Base-by-base conservation (phyloP, 768 basidiomycete genomes). In the Steccherinum ochraceum region DNA sequence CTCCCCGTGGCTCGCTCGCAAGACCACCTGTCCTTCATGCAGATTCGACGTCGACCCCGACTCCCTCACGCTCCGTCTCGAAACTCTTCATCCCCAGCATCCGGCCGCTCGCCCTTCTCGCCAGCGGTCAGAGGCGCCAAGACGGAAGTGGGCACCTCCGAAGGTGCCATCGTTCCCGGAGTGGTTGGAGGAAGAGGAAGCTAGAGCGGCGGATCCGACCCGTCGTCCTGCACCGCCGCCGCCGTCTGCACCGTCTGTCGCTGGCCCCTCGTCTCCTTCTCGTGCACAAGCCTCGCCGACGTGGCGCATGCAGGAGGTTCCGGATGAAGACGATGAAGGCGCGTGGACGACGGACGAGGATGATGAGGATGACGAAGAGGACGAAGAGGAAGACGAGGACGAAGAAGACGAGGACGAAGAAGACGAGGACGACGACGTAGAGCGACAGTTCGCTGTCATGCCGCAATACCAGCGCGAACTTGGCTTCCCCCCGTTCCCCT, bases 21-120 rank as follows among this genome's bases (percentile, higher is more conserved):
- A 87, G 60, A 89, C 89, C 12, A 90, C 89, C 0, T 92, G 89
- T 56, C 89, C 89, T 0, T 84, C 86, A 0, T 92, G 89, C 67
- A 68, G 89, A 54, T 90, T 89, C 60, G 83, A 92, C 53, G 77
- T 91, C 46, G 89, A 91, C 59, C 89, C 89, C 0, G 79, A 86
- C 48, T 83, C 83, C 52, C 63, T 90, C 40, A 89, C 86, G 0
- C 76, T 56, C 39, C 49, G 52, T 4, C 21, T 57, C 11, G 12
- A 48, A 35, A 24, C n/a, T 4, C 49, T 24, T 21, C 50, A 12
- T 35, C 43, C n/a, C 24, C 5, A n/a, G 35, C 21, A 10, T 19
- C 16, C 19, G 50, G 20, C 3, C 24, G 19, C 5, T 23, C n/a
- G 3, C 3, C 12, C 12, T 35, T 24, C 21, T 12, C 26, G 20